These are phyloP conservation scores for Lipomyces spencermartinsiae DNA, from an alignment of 805 yeast genomes.

Conservation along the genomic window DNA sequence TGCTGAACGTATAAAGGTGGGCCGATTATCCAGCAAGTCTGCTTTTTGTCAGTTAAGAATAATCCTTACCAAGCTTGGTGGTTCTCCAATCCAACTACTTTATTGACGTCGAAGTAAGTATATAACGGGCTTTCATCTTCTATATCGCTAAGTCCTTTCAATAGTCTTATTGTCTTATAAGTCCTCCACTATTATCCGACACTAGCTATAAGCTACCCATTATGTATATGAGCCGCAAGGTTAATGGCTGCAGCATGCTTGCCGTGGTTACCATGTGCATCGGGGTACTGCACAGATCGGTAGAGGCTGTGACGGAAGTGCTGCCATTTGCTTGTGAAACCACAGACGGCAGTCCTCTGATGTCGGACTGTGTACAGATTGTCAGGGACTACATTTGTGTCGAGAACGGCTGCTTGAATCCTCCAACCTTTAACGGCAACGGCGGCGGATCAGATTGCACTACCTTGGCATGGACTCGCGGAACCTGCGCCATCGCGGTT, in stretches of 20 bases:
- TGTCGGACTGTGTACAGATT: background rate
- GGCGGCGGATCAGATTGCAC: conserved; percentile 9
- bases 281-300: conserved; percentile 1
- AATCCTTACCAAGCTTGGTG: background rate
- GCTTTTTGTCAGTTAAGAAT: background rate
- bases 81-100: background rate
- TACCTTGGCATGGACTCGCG: conserved; percentile 8
- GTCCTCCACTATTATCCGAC: background rate
- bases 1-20: too few relatives aligned
- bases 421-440: conserved; percentile 8
- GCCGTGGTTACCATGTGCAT: background rate
- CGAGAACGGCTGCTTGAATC: conserved; percentile 4
- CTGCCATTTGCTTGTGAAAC: conserved; percentile 11
- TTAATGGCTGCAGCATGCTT: background rate
- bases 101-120: background rate
- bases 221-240: background rate
- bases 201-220: background rate
- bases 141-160: background rate
- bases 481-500: conserved; percentile 6
- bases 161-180: background rate
- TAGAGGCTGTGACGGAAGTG: conserved; percentile 4
- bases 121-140: background rate
- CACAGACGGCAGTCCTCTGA: conserved; percentile 8
- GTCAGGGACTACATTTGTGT: conserved; percentile 10
- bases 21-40: background rate